A percentile compares a stretch with the other conserved stretches of the same genome.
Conservation (phyloP, 495 filamentous ascomycete species). For the Penicillium antarcticum region DNA sequence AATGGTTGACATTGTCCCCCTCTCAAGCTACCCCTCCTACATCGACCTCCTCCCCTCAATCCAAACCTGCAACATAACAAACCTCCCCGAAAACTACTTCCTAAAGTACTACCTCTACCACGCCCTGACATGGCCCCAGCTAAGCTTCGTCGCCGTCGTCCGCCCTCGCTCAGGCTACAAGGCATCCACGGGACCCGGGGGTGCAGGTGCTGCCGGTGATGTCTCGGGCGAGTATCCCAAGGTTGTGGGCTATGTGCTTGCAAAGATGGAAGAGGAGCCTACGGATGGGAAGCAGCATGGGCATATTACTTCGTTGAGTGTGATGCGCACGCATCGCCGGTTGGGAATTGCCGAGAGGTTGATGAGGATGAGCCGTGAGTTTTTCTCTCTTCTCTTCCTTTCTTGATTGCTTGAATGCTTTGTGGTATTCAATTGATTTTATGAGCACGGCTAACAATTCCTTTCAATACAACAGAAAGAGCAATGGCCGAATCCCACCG, state of each 20-base stretch:
- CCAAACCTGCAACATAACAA: slow-evolving; percentile 97
- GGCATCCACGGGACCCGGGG: slow-evolving; percentile 7
- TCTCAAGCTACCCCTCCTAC: slow-evolving; percentile 48
- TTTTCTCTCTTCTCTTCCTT: slow-evolving; percentile 6
- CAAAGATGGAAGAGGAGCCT: slow-evolving; percentile 99
- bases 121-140: slow-evolving; percentile 94
- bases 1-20: slow-evolving; percentile 53
- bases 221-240: slow-evolving; percentile 79
- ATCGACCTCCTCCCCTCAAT: slow-evolving; percentile 79
- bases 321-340: slow-evolving; percentile 92
- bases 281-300: slow-evolving; percentile 87
- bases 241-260: slow-evolving; percentile 97
- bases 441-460: no score
- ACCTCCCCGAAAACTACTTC: slow-evolving; percentile 99
- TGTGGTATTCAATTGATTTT: no score
- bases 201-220: slow-evolving; percentile 24
- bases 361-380: slow-evolving; percentile 93
- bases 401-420: no score
- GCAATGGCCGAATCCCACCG: slow-evolving; percentile 95
- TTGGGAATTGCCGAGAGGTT: slow-evolving; percentile 93
- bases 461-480: slow-evolving; percentile 54
- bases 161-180: slow-evolving; percentile 62
- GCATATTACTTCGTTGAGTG: slow-evolving; percentile 91
- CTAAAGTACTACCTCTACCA: slow-evolving; percentile 99
- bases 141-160: slow-evolving; percentile 95